Conservation (phyloP, 371 early-diverging fungal genomes). For the Rhizomucor miehei region DNA sequence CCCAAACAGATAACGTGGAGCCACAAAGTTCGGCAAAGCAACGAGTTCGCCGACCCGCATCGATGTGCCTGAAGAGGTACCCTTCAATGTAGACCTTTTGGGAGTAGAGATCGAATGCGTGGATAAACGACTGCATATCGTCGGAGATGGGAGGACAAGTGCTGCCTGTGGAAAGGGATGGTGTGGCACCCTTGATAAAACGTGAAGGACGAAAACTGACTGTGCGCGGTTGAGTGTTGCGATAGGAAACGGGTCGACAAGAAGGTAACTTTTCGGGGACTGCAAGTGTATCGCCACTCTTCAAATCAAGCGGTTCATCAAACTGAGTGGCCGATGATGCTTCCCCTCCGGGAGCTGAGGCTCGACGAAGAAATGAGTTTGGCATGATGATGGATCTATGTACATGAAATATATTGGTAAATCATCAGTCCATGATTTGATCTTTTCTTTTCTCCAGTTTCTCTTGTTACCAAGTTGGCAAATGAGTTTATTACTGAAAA, state of each 20-base stretch:
- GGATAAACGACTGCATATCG: conserved; percentile 26
- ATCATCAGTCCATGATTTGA: not conserved
- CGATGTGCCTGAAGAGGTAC: conserved; percentile 58
- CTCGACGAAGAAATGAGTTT: conserved; percentile 15
- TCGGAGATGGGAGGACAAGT: conserved; percentile 1
- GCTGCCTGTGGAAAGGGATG: not conserved
- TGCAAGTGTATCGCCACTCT: not conserved
- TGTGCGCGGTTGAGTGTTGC: conserved; percentile 9
- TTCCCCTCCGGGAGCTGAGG: conserved; percentile 12
- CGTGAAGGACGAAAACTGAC: conserved; percentile 20
- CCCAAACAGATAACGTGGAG: conserved; percentile 64
- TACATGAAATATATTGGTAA: not conserved
- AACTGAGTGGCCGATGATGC: not conserved
- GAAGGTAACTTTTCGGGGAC: not conserved
- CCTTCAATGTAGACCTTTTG: conserved; percentile 73
- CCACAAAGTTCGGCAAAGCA: conserved; percentile 74
- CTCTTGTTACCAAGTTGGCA: not conserved
- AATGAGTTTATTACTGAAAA: too few species aligned
- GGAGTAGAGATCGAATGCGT: conserved; percentile 50
- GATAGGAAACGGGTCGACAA: conserved; percentile 5
- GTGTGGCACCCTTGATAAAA: conserved; percentile 15
- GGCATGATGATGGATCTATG: conserved; percentile 6
- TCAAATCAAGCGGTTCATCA: conserved; percentile 1
- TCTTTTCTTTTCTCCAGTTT: not conserved
- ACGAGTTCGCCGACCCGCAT: conserved; percentile 52